phyloP scores from a whole-genome alignment of 1,284 basidiomycete species.

The Melampsora americana region DNA sequence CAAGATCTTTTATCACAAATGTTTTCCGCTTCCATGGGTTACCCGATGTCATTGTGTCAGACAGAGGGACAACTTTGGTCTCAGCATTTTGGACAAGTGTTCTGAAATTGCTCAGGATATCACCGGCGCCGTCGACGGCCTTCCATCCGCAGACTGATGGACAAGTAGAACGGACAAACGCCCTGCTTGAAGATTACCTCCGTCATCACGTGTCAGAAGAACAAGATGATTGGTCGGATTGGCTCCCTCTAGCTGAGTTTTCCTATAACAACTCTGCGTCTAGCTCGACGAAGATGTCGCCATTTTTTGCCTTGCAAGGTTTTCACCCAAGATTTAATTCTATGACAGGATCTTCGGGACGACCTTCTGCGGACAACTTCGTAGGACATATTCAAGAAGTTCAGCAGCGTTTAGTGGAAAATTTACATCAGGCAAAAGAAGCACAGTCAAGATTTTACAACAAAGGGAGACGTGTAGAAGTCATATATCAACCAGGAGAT shows the following conservation, averaged over 20 bases:
- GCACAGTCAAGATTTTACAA: conserved; percentile 1
- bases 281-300: not conserved
- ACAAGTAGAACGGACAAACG: conserved; percentile 8
- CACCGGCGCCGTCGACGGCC: too few species aligned
- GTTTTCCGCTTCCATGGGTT: too few species aligned
- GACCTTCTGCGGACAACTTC: not conserved
- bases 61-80: too few species aligned
- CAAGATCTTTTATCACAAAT: not conserved
- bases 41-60: too few species aligned
- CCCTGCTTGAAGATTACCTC: conserved; percentile 1
- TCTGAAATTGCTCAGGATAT: too few species aligned
- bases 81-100: too few species aligned
- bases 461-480: not conserved
- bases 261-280: conserved; percentile 23
- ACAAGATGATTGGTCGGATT: too few species aligned
- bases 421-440: not conserved
- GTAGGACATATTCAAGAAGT: not conserved
- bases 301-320: too few species aligned
- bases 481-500: conserved; percentile 14
- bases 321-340: conserved; percentile 19
- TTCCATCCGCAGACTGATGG: too few species aligned
- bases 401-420: not conserved
- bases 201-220: conserved; percentile 7
- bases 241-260: conserved; percentile 28
- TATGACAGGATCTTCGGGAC: not conserved